These are phyloP conservation scores for Penicillium decumbens DNA, from an alignment of 2,329 filamentous ascomycete genomes.

Conservation along the genomic window DNA sequence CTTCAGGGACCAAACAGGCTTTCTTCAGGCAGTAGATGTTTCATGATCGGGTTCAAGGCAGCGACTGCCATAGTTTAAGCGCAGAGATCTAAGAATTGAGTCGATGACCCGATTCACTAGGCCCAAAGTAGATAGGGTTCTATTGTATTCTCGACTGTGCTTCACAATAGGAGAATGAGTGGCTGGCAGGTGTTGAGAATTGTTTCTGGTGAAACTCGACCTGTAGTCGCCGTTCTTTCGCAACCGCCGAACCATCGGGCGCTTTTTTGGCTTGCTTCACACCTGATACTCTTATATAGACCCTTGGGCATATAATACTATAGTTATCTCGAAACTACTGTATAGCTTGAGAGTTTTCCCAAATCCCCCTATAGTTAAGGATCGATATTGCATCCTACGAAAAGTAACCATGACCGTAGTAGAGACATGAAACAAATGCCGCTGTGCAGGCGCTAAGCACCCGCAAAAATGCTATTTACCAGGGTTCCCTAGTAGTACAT, in stretches of 20 bases:
- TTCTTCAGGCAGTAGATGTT: constrained; percentile 9
- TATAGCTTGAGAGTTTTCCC: too few species aligned
- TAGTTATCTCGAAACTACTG: background rate
- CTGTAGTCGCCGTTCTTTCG: background rate
- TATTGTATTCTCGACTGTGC: constrained; percentile 5
- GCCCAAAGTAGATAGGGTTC: background rate
- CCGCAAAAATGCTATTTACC: background rate
- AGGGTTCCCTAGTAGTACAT: background rate
- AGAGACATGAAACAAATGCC: background rate
- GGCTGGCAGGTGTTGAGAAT: constrained; percentile 5
- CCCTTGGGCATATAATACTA: background rate
- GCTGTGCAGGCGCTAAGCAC: background rate
- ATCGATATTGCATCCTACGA: too few species aligned
- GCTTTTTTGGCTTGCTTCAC: background rate
- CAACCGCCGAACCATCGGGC: background rate
- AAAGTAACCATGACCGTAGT: too few species aligned
- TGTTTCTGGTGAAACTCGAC: constrained; percentile 15
- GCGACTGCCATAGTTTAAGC: constrained; percentile 5
- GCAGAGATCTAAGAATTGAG: constrained; percentile 3
- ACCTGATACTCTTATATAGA: background rate
- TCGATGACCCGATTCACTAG: constrained; percentile 5
- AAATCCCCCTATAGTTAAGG: too few species aligned
- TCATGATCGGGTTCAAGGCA: constrained; percentile 6
- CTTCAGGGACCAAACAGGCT: background rate
- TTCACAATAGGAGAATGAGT: constrained; percentile 8